Base-by-base conservation (phyloP, 345 rosid species). In the Citrus hindsii region DNA sequence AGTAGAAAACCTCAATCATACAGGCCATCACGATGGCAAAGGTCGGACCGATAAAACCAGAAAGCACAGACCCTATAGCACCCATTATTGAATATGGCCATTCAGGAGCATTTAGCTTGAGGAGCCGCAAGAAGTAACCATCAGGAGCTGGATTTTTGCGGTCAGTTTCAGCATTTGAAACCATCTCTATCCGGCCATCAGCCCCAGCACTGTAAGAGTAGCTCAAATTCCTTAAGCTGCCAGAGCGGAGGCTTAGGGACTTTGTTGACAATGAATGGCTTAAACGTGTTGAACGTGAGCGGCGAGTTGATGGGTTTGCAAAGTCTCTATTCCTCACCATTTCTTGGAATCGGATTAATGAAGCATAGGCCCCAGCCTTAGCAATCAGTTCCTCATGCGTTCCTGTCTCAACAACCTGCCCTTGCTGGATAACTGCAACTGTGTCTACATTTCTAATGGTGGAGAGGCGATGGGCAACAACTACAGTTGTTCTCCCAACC, bases 11-110 rank as follows among this genome's bases (percentile, higher is more conserved):
- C 87, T 96, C 98, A 2, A 96, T 96, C 99, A 96, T 94, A 65
- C 92, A 90, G 92, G 98, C 93, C 99, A 96, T 92, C 63, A 92
- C 94, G 14, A 96, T 91, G 42, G 99, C 99, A 69, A 96, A 96
- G 1, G 98, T 96, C 48, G 99, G 99, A 70, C 97, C 95, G 0
- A 96, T 94, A 33, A 96, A 96, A 72, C 99, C 99, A 13, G 98
- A 90, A 4, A 96, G 97, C 38, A 96, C 82, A 1, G 99, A 96
- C 60, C 99, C 99, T 70, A 91, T 69, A 1, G 98, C 98, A 33
- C 98, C 99, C 98, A 96, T 96, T 79, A 96, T 89, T 53, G 98
- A 94, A 86, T 96, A 96, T 69, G 99, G 99, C 99, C 99, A 96
- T 72, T 96, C 99, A 0, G 99, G 99, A 68, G 97, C 90, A 69